Evolutionary conservation across 768 basidiomycete genomes (phyloP).

Genomic region (Boletus rufocinnamomeus): DNA sequence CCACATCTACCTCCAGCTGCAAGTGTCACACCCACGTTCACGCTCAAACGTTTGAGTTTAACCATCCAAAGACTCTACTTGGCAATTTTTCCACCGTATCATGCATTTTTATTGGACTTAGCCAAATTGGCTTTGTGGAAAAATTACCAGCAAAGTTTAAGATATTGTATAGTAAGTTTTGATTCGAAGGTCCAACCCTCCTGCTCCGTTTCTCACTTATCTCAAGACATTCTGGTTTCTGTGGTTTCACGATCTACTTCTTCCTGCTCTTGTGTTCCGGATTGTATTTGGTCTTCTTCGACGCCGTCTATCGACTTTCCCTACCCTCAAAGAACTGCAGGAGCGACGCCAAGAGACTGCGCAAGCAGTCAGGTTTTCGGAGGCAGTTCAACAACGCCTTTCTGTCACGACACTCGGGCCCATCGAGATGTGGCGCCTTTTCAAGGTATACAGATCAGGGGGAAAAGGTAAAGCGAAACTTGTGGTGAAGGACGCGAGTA

Average conservation of each 20-base stretch:
- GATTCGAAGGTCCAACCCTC: neutral
- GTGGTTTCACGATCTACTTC: constrained; percentile 61
- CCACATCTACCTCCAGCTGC: constrained; percentile 48
- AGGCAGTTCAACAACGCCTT: constrained; percentile 49
- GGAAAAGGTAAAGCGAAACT: constrained; percentile 38
- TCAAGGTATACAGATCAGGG: constrained; percentile 43
- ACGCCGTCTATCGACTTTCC: constrained; percentile 53
- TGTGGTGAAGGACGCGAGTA: constrained; percentile 13
- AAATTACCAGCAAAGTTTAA: constrained; percentile 45
- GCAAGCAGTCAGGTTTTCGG: constrained; percentile 54
- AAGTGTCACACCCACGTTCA: constrained; percentile 48
- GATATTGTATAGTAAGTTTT: constrained; percentile 52
- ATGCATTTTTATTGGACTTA: constrained; percentile 43
- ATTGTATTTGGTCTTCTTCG: constrained; percentile 51
- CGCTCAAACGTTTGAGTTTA: constrained; percentile 52
- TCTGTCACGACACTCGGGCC: constrained; percentile 49
- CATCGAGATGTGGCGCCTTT: constrained; percentile 55
- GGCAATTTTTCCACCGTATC: constrained; percentile 50
- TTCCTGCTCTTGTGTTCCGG: constrained; percentile 51
- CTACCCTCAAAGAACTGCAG: constrained; percentile 53
- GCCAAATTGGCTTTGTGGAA: constrained; percentile 56
- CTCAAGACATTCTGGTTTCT: constrained; percentile 60
- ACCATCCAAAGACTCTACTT: constrained; percentile 58
- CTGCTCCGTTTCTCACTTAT: constrained; percentile 3
- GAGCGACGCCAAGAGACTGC: constrained; percentile 50